Evolutionary conservation across 139 green algal species (phyloP).

Genomic region (Diplosphaera chodatii): DNA sequence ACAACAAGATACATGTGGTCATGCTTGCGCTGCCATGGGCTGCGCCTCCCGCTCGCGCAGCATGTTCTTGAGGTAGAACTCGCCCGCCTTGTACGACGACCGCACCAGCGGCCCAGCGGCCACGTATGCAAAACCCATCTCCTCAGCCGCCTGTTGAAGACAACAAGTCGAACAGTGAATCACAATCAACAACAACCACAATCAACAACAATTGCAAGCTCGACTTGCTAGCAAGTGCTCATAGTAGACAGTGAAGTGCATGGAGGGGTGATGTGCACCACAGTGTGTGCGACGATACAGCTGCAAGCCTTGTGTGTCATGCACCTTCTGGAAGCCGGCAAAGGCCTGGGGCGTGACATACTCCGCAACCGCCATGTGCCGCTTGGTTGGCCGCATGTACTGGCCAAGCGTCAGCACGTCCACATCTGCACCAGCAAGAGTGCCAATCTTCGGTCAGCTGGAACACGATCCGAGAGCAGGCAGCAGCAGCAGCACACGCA

Average conservation of each 20-base stretch:
- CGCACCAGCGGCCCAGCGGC: conserved; percentile 91
- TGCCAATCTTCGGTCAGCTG: too few relatives aligned
- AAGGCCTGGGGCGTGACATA: conserved; percentile 97
- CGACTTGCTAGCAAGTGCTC: too few relatives aligned
- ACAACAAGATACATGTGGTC: background rate
- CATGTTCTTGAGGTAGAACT: conserved; percentile 37
- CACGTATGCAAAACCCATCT: conserved; percentile 90
- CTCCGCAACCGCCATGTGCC: conserved; percentile 94
- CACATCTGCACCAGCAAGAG: conserved; percentile 45
- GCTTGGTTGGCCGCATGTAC: conserved; percentile 98
- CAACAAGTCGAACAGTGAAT: too few relatives aligned
- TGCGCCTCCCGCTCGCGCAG: background rate
- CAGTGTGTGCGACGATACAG: too few relatives aligned
- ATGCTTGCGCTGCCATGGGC: background rate
- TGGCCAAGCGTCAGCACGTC: conserved; percentile 98
- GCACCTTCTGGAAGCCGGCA: conserved; percentile 65
- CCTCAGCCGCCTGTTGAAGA: conserved; percentile 47
- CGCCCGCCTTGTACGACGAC: conserved; percentile 88
- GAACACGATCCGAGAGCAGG: too few relatives aligned
- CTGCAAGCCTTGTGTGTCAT: too few relatives aligned
- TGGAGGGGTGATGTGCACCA: too few relatives aligned
- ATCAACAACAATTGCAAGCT: too few relatives aligned
- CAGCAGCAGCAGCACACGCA: too few relatives aligned
- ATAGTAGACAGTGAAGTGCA: too few relatives aligned
- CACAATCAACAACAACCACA: too few relatives aligned